Conservation (phyloP, 768 basidiomycete species). For the Mrakia hoshinonis region DNA sequence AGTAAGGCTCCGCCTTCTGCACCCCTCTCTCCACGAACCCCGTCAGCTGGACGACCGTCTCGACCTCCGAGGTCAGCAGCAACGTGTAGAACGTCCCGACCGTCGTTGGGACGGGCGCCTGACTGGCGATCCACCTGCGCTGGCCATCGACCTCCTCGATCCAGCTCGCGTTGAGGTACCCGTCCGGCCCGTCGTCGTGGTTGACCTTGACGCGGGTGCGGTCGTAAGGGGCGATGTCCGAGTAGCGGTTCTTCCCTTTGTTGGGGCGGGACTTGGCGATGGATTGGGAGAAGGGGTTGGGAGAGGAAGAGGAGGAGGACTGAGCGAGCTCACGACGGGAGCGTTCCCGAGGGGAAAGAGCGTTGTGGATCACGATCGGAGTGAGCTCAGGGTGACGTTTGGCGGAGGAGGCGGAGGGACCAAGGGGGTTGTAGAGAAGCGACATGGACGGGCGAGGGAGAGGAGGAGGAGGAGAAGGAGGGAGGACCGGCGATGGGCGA, state of each 20-base stretch:
- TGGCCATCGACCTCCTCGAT: slow-evolving; percentile 34
- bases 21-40: slow-evolving; percentile 36
- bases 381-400: background rate
- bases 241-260: slow-evolving; percentile 16
- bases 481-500: background rate
- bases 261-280: background rate
- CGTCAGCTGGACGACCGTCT: slow-evolving; percentile 40
- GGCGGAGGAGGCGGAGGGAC: background rate
- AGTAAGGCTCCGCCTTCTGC: slow-evolving; percentile 40
- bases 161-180: slow-evolving; percentile 41
- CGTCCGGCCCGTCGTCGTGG: slow-evolving; percentile 28
- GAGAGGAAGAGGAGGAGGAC: too few species aligned
- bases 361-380: background rate
- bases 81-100: slow-evolving; percentile 35
- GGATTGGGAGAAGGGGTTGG: background rate
- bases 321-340: background rate
- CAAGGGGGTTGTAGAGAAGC: background rate
- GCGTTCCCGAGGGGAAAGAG: background rate
- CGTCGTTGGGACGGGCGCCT: slow-evolving; percentile 38
- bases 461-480: background rate
- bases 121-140: slow-evolving; percentile 39
- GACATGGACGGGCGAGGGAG: background rate
- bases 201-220: slow-evolving; percentile 11
- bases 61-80: slow-evolving; percentile 26
- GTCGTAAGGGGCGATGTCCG: slow-evolving; percentile 21